Evolutionary conservation across 2,329 filamentous ascomycete genomes (phyloP), one percentile per base, ranked within the genome.

Genomic region (Fusarium kyushuense): DNA sequence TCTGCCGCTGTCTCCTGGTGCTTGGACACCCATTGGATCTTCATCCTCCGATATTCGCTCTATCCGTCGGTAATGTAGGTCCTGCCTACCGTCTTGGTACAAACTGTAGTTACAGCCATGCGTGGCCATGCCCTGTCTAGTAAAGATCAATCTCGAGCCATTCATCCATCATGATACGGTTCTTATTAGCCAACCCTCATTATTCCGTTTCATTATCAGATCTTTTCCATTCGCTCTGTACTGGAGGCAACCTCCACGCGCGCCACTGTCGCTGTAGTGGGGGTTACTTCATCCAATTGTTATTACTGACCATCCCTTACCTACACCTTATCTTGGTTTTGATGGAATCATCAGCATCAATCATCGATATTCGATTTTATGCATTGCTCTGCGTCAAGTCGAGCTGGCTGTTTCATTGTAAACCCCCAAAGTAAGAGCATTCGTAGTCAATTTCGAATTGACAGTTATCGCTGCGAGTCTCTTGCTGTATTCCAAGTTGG

Each of bases 141-240:
- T 62, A 64, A 69, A 49, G 65, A 66, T 69, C 61, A 54, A 61
- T 67, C 35, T 56, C 42, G 30, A 49, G 48, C 63, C 63, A 70
- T 69, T 63, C 40, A 64, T 42, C 35, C 47, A 41, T 42, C 62
- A 61, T 61, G 66, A 60, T 64, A 54, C 33, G 43, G 67, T 69
- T 69, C 67, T 70, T 40, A 69, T 69, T 69, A 69, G 67, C 66
- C 67, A 69, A 69, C 67, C 29, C 48, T 32, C 66, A 70, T 69
- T 70, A 70, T 69, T 63, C 63, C 67, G 49, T 42, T 21, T 40
- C 51, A 64, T 64, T 64, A 58, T 66, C 66, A 69, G 54, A 70
- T 67, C 63, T 55, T 52, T 67, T 54, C 60, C 63, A 69, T 69
- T 69, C 66, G 67, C 58, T 49, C 48, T 64, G 25, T 53, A 42